These are phyloP conservation scores for Pythium graminicola DNA, from an alignment of 352 stramenopile species.

Conservation along the genomic window DNA sequence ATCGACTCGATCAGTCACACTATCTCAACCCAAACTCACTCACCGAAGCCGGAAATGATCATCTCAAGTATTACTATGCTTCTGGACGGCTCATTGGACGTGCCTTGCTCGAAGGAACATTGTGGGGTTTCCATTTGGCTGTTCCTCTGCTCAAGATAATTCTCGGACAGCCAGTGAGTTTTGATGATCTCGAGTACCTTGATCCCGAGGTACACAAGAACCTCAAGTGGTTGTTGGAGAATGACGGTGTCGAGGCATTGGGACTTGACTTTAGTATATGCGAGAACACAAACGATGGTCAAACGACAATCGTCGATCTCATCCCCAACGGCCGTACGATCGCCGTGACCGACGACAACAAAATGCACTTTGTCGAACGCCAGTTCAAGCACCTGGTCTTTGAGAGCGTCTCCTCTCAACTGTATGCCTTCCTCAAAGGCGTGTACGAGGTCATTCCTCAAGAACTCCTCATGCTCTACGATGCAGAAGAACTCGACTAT, in stretches of 20 bases:
- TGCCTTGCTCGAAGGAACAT: constrained; percentile 58
- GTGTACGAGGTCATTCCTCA: constrained; percentile 95
- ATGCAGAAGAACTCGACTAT: constrained; percentile 96
- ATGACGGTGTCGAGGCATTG: constrained; percentile 18
- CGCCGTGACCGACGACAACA: constrained; percentile 92
- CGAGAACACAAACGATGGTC: constrained; percentile 20
- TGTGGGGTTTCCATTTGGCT: constrained; percentile 86
- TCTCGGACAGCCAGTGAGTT: constrained; percentile 83
- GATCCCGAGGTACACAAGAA: constrained; percentile 28
- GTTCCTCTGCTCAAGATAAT: constrained; percentile 92
- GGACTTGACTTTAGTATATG: constrained; percentile 56
- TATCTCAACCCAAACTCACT: constrained; percentile 31
- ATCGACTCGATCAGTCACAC: constrained; percentile 27
- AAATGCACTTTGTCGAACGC: constrained; percentile 88
- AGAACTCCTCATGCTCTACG: constrained; percentile 92
- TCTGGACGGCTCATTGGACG: constrained; percentile 26
- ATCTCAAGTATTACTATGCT: no score
- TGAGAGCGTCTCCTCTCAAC: constrained; percentile 43
- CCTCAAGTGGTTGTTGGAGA: constrained; percentile 25
- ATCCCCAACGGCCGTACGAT: constrained; percentile 31
- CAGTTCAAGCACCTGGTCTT: constrained; percentile 56
- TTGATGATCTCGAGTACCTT: constrained; percentile 80
- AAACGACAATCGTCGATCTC: constrained; percentile 39
- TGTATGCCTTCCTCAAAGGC: constrained; percentile 77
- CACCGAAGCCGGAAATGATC: no score